Conservation (phyloP, 371 early-diverging fungal genomes). For the Nematocida ironsii region DNA sequence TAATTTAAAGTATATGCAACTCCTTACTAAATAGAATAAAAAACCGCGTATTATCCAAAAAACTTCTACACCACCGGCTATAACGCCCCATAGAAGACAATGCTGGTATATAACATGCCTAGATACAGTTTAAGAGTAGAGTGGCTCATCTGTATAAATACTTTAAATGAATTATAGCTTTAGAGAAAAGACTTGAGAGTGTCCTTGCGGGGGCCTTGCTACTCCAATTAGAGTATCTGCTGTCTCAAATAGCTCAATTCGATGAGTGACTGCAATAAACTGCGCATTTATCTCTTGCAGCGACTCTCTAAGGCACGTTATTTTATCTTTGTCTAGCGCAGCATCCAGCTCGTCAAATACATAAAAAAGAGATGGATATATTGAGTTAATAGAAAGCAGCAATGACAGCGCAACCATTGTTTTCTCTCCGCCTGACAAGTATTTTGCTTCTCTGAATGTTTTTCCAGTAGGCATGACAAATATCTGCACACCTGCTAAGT, state of each 20-base stretch:
- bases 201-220: conserved; percentile 71
- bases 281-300: conserved; percentile 75
- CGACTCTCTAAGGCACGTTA: conserved; percentile 81
- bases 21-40: too few relatives aligned
- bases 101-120: too few relatives aligned
- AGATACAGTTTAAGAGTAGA: too few relatives aligned
- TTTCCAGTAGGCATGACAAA: conserved; percentile 99
- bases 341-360: conserved; percentile 98
- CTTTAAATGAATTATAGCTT: background rate
- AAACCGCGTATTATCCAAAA: too few relatives aligned
- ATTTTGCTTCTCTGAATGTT: conserved; percentile 94
- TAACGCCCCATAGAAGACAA: too few relatives aligned
- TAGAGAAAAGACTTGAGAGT: conserved; percentile 51
- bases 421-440: conserved; percentile 97
- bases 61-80: too few relatives aligned
- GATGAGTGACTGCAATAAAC: conserved; percentile 95
- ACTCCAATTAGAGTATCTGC: conserved; percentile 91
- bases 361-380: conserved; percentile 86
- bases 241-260: conserved; percentile 84
- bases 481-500: conserved; percentile 83
- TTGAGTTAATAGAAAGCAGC: conserved; percentile 88
- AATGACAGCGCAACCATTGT: conserved; percentile 89
- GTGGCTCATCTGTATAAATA: too few relatives aligned
- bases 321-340: conserved; percentile 93
- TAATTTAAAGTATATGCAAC: too few relatives aligned